Percentiles rank a stretch among this genome's conserved stretches.
Evolutionary conservation across 1,139 yeast genomes (phyloP).

Genomic region (Magnusiomyces tetraspermus): DNA sequence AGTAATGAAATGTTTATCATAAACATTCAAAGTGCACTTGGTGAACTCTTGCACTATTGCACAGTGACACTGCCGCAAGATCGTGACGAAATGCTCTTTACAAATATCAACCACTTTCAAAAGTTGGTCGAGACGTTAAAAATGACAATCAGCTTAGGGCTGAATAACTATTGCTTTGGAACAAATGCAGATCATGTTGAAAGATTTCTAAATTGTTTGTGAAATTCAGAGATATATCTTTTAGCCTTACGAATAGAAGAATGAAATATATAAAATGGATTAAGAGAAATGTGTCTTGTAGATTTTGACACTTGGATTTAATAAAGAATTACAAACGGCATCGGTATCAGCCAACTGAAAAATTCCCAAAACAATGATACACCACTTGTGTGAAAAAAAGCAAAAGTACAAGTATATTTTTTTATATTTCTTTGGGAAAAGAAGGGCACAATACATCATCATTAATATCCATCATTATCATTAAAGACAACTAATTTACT

Average conservation of each 20-base stretch:
- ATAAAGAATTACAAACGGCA: too few relatives aligned
- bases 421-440: too few relatives aligned
- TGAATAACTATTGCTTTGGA: constrained; percentile 2
- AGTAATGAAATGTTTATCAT: not conserved
- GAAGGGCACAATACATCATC: not conserved
- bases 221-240: too few relatives aligned
- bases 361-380: too few relatives aligned
- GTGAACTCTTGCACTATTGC: not conserved
- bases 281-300: too few relatives aligned
- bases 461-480: constrained; percentile 1
- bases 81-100: not conserved
- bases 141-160: not conserved
- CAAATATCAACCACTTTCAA: not conserved
- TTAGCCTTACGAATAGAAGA: too few relatives aligned
- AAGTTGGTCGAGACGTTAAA: not conserved
- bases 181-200: not conserved
- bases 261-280: too few relatives aligned
- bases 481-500: constrained; percentile 4
- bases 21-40: not conserved
- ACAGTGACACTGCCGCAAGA: constrained; percentile 1
- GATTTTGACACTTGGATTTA: too few relatives aligned
- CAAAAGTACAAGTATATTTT: too few relatives aligned
- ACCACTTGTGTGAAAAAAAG: too few relatives aligned
- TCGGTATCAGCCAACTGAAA: too few relatives aligned
- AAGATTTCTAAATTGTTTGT: constrained; percentile 1